Evolutionary conservation across 108 stramenopile genomes (phyloP), one percentile per base, ranked within the genome.

Genomic region (Chaetoceros tenuissimus): DNA sequence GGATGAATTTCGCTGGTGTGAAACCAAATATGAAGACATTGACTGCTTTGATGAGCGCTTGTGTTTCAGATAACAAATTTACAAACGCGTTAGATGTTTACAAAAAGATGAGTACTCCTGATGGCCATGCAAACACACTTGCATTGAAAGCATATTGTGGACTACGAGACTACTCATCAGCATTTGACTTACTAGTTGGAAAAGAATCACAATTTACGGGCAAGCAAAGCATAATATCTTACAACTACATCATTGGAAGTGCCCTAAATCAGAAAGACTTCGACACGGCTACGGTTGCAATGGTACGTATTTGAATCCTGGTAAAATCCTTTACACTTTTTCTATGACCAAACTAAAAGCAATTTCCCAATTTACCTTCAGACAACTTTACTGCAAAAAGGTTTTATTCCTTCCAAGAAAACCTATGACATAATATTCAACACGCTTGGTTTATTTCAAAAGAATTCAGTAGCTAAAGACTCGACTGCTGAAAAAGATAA

Each of bases 11-110:
- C 7, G 72, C 73, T 7, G 92, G 92, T 2, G 67, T 93, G 34
- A 81, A 76, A 53, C 92, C 91, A n/a, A 93, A 89, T 31, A 57
- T 83, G 54, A 87, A 85, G 47, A 89, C 92, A 0, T 57, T 89
- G 62, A 93, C 87, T 17, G 81, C 89, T 5, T 63, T 87, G 0
- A 77, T 87, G 69, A 79, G 85, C 54, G 89, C 89, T 3, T 91
- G 89, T 54, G 64, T 91, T 29, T 58, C 83, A 28, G 67, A 78
- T 3, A 62, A 57, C 28, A 72, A 78, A 53, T 70, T 69, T 22
- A 67, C 78, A 28, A 64, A 83, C 8, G 89, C 89, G 20, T 71
- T 57, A 31, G 78, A 83, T 44, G 69, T 91, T 20, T 91, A 75
- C 55, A 52, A 52, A 23, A 67, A 74, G 30, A 82, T 91, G 8